Conservation (phyloP, 768 basidiomycete genomes). For the Trametes gibbosa region DNA sequence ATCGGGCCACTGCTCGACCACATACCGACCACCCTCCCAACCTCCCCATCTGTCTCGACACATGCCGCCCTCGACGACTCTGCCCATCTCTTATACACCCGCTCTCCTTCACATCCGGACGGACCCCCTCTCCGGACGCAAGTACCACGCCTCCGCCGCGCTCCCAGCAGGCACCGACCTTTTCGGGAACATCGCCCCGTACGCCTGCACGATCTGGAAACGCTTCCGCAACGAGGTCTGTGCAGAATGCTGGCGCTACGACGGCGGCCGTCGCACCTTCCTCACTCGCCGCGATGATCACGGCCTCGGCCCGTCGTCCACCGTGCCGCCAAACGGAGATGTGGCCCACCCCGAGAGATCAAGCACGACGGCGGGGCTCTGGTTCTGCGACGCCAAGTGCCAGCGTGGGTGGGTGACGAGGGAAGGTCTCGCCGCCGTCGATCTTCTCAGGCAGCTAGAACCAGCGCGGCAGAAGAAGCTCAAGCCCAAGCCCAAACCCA, state of each 20-base stretch:
- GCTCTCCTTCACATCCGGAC: slow-evolving; percentile 13
- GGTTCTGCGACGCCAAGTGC: slow-evolving; percentile 57
- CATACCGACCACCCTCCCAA: neutral
- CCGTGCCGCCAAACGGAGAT: neutral
- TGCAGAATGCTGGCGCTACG: slow-evolving; percentile 61
- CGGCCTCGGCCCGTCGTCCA: neutral
- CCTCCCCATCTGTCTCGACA: neutral
- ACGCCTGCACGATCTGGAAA: slow-evolving; percentile 55
- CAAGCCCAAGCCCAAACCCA: slow-evolving; percentile 19
- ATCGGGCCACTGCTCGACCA: neutral
- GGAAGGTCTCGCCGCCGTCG: slow-evolving; percentile 22
- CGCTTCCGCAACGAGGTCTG: slow-evolving; percentile 69
- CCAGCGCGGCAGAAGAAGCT: slow-evolving; percentile 22
- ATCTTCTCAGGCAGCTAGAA: slow-evolving; percentile 22
- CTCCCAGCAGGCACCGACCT: slow-evolving; percentile 19
- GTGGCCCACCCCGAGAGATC: neutral
- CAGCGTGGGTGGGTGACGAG: slow-evolving; percentile 40
- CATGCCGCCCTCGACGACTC: neutral
- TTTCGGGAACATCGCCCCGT: slow-evolving; percentile 40
- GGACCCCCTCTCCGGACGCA: slow-evolving; percentile 23
- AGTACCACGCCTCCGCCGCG: slow-evolving; percentile 21
- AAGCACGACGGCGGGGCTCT: slow-evolving; percentile 37
- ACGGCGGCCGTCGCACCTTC: slow-evolving; percentile 36
- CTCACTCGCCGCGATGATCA: slow-evolving; percentile 29
- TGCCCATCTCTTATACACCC: neutral